Evolutionary conservation across 257 asterid genomes (phyloP), one percentile per base, ranked within the genome.

Genomic region (Gynochthodes officinalis): DNA sequence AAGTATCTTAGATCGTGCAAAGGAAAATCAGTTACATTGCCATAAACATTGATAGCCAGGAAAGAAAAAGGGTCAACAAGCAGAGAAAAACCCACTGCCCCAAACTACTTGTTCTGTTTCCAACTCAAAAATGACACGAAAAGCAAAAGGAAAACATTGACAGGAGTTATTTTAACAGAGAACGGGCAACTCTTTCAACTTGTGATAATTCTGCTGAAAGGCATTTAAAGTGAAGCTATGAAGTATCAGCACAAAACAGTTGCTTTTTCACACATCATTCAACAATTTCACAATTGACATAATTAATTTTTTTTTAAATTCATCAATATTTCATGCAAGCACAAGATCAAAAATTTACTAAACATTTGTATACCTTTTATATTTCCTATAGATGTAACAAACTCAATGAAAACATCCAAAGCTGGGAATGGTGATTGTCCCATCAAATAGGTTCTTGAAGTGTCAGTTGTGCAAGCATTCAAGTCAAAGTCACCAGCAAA

Each of bases 341-440:
- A 59, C 18, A 54, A 66, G 25, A 43, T 21, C 39, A 39, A 28
- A 35, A 33, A 12, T 7, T 68, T 43, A 35, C n/a, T 53, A n/a
- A 65, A 64, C 55, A 57, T 25, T 27, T 61, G 76, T 68, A 46
- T 76, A 91, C 97, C 97, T 87, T 90, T 76, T 76, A 84, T 81
- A 81, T 84, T 87, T 82, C 97, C 97, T n/a, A 55, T 81, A 25
- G 99, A 86, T 60, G 96, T 96, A 77, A 88, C 70, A 73, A 81
- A 79, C 85, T 84, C 88, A 30, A 91, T 71, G 74, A 91, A 91
- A 39, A 53, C 76, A 82, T 94, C 99, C 85, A 94, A 67, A 75
- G 90, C 85, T 44, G 95, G 95, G 82, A 88, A 89, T 64, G 93
- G 97, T 64, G 99, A 91, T 81, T 87, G 92, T 75, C 94, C 97